Percentiles rank a stretch among this genome's conserved stretches.
Evolutionary conservation across 371 early-diverging fungal species (phyloP).

Genomic region (Apophysomyces elegans): DNA sequence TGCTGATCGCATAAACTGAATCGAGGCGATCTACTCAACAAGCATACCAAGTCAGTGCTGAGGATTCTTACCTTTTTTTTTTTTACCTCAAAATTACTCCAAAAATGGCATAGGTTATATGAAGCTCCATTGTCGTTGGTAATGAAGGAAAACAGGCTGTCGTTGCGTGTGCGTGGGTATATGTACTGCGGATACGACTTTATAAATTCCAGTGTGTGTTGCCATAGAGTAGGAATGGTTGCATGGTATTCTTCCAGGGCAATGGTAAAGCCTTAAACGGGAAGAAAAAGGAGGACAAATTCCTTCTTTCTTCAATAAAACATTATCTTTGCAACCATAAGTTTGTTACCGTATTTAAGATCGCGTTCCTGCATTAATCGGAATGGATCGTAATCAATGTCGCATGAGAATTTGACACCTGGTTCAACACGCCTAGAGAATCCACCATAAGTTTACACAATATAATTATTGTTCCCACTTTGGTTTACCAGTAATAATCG

Average conservation of each 20-base stretch:
- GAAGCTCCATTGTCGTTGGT: constrained; percentile 46
- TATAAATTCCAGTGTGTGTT: constrained; percentile 68
- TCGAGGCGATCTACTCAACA: constrained; percentile 23
- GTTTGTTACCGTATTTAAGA: constrained; percentile 73
- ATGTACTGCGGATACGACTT: constrained; percentile 44
- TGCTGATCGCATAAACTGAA: constrained; percentile 67
- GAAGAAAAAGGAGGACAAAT: constrained; percentile 26
- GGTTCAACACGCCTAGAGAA: constrained; percentile 91
- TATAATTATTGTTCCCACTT: background rate
- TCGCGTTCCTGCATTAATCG: constrained; percentile 76
- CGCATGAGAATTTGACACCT: constrained; percentile 86
- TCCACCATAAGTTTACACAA: background rate
- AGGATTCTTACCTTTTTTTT: background rate
- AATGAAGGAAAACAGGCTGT: constrained; percentile 38
- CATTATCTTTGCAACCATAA: background rate
- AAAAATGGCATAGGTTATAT: constrained; percentile 75
- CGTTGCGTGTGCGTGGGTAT: constrained; percentile 48
- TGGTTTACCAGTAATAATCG: constrained; percentile 92
- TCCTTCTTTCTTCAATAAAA: constrained; percentile 11
- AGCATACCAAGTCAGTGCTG: background rate
- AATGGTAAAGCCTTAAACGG: constrained; percentile 69
- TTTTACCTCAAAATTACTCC: constrained; percentile 54
- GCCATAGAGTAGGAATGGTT: constrained; percentile 90
- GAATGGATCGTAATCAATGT: constrained; percentile 94
- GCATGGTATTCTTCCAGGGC: constrained; percentile 76